Evolutionary conservation across 1,284 basidiomycete genomes (phyloP), one percentile per base, ranked within the genome.

Genomic region (Malassezia pachydermatis): DNA sequence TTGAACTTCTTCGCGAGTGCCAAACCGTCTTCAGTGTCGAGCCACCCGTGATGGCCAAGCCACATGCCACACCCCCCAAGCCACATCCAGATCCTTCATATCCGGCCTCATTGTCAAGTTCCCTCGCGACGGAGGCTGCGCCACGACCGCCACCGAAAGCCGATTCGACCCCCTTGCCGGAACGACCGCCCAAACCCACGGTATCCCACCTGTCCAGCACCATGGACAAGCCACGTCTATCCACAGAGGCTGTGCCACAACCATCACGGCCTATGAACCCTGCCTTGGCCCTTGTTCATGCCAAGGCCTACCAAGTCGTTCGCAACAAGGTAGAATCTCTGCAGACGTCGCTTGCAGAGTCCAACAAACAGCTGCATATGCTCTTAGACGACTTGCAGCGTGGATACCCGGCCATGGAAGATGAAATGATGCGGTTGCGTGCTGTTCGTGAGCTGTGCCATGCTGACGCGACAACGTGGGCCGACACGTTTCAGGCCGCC

Each of bases 341-440:
- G 11, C 74, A 80, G 5, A 76, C 80, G 34, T 80, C 81, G 10
- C 77, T 89, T 48, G 74, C 78, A 16, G 73, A 81, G 27, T 84
- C 88, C 60, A 79, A 81, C 28, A 79, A 83, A 59, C 82, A 86
- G 30, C 77, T 95, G 39, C 79, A 81, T 38, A 80, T 84, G 33
- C 80, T 90, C 52, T 82, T 86, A 60, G 74, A 79, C 36, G 89
- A 95, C 75, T 79, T 98, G 51, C 79, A 86, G 38, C 79, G 83
- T 39, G 94, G 90, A 2, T 83, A 84, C 67, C 88, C 88, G 14
- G 90, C 90, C 4, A 86, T 99, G 54, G 78, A 81, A 40, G 94
- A 99, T 74, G 94, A 99, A 75, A 88, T 88, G 81, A 84, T 82
- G 4, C 79, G 94, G n/a, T 76, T 99, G 22, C 83, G 86, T 72